phyloP scores from a whole-genome alignment of 805 yeast species.

The Pichia membranifaciens region DNA sequence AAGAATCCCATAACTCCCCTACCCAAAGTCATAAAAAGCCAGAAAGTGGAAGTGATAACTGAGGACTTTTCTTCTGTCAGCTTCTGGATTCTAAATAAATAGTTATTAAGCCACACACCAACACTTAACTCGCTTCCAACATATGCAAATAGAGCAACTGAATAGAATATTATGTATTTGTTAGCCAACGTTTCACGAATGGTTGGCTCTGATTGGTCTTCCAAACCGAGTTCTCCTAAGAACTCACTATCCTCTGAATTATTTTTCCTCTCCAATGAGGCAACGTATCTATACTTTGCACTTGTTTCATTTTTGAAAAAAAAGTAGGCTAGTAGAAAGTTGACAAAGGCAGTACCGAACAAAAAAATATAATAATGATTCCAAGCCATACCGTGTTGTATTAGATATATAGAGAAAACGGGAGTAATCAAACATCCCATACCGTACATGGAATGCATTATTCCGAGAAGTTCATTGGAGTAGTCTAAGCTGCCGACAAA shows the following conservation, averaged over 20 bases:
- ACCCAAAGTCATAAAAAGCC: constrained; percentile 48
- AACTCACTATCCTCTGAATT: constrained; percentile 17
- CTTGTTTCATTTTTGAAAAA: constrained; percentile 40
- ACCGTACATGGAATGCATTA: constrained; percentile 49
- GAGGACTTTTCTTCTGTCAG: constrained; percentile 36
- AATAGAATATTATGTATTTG: constrained; percentile 35
- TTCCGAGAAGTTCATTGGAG: constrained; percentile 45
- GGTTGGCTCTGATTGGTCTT: constrained; percentile 14
- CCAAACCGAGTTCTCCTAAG: constrained; percentile 6
- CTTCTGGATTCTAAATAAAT: constrained; percentile 36
- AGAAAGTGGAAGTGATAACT: constrained; percentile 44
- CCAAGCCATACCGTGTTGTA: constrained; percentile 38
- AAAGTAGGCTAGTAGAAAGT: constrained; percentile 22
- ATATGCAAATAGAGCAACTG: constrained; percentile 40
- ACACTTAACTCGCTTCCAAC: constrained; percentile 49
- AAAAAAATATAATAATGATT: constrained; percentile 39
- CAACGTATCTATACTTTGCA: constrained; percentile 35
- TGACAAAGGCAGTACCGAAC: constrained; percentile 23
- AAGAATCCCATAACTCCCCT: constrained; percentile 42
- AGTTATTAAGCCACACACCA: constrained; percentile 50
- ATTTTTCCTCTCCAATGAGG: constrained; percentile 4
- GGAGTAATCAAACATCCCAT: constrained; percentile 51
- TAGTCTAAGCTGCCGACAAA: constrained; percentile 45
- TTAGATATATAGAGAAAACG: constrained; percentile 36
- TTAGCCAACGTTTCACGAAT: constrained; percentile 27